Evolutionary conservation across 495 filamentous ascomycete species (phyloP).

Genomic region (Thermothielavioides terrestris): DNA sequence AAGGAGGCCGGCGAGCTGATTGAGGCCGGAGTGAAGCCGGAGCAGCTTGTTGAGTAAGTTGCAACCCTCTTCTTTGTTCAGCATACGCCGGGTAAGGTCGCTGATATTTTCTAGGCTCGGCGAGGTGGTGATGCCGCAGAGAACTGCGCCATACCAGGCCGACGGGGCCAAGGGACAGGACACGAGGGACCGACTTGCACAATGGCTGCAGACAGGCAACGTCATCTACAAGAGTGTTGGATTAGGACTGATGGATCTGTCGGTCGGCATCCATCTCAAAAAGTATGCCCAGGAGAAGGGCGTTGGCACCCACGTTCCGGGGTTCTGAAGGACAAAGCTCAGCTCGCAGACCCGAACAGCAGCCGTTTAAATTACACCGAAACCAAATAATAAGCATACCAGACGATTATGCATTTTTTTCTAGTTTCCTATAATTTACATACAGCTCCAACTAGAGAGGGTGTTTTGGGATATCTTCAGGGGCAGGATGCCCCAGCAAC

Average conservation of each 20-base stretch:
- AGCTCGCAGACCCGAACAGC: too few species aligned
- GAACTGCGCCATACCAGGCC: too few species aligned
- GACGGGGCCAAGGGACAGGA: not conserved
- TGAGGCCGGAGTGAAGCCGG: conserved; percentile 58
- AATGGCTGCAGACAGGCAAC: conserved; percentile 73
- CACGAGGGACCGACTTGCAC: conserved; percentile 32
- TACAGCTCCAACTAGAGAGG: too few species aligned
- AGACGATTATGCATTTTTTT: too few species aligned
- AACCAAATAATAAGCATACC: too few species aligned
- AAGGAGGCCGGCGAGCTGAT: conserved; percentile 86
- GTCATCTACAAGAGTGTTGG: conserved; percentile 83
- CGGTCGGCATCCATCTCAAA: conserved; percentile 67
- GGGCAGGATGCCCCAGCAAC: too few species aligned
- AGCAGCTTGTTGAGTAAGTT: conserved; percentile 66
- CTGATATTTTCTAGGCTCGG: conserved; percentile 43
- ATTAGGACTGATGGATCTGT: conserved; percentile 71
- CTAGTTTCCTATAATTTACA: too few species aligned
- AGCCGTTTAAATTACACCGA: too few species aligned
- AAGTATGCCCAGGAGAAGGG: conserved; percentile 61
- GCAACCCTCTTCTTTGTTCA: not conserved
- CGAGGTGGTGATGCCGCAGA: conserved; percentile 60
- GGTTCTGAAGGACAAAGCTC: conserved; percentile 42
- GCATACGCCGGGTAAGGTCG: not conserved
- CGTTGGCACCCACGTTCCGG: conserved; percentile 62
- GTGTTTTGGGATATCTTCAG: too few species aligned